A percentile compares a stretch with the other conserved stretches of the same genome.
These are phyloP conservation scores for Lasiosphaeria ovina DNA, from an alignment of 495 filamentous ascomycete genomes.

Conservation along the genomic window DNA sequence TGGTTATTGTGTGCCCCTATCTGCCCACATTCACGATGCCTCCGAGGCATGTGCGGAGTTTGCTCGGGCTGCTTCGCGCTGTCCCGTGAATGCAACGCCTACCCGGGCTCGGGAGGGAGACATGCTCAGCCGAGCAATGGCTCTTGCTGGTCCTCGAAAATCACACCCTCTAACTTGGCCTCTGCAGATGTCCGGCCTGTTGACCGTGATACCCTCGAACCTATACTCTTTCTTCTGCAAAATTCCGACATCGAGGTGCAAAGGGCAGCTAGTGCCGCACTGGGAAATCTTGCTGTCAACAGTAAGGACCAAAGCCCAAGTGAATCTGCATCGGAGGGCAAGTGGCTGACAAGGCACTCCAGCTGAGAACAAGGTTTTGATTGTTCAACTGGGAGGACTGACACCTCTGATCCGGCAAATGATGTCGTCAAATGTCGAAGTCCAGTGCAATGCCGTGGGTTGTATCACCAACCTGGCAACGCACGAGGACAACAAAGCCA, in stretches of 20 bases:
- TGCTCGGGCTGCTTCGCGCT: neutral
- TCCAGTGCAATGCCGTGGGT: constrained; percentile 97
- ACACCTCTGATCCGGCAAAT: constrained; percentile 94
- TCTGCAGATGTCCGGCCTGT: constrained; percentile 88
- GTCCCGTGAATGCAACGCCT: neutral
- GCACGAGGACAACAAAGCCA: constrained; percentile 98
- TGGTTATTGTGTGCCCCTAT: neutral
- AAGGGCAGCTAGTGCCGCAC: constrained; percentile 89
- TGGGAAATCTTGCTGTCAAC: constrained; percentile 96
- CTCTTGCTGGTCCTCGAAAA: too few species aligned
- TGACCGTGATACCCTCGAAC: constrained; percentile 88
- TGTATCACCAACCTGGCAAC: constrained; percentile 98
- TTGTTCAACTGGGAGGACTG: constrained; percentile 87
- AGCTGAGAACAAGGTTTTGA: constrained; percentile 97
- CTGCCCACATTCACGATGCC: neutral
- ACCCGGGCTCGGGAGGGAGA: too few species aligned
- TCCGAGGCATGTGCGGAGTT: neutral
- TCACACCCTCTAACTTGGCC: constrained; percentile 20
- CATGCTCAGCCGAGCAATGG: too few species aligned
- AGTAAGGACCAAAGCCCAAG: constrained; percentile 54
- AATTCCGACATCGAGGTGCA: constrained; percentile 97
- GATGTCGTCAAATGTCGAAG: constrained; percentile 98
- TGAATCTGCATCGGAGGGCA: neutral
- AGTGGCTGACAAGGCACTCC: constrained; percentile 43
- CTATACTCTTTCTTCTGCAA: constrained; percentile 91